Conservation (phyloP, 164 flowering plant genomes). For the Platanus orientalis region DNA sequence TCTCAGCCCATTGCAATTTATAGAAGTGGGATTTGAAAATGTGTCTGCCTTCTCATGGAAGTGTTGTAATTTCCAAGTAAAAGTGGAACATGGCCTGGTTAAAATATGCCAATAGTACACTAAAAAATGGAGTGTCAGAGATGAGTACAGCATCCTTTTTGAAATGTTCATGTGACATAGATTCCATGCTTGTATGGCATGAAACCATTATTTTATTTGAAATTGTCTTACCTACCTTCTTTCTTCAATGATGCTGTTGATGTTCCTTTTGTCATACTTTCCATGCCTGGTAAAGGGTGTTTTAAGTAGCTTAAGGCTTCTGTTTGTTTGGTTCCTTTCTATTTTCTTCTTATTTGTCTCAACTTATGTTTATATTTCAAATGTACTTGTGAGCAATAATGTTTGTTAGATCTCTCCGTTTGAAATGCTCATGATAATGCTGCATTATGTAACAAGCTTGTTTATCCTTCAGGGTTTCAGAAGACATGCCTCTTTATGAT, state of each 20-base stretch:
- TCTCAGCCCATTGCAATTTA: neutral
- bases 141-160: neutral
- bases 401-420: neutral
- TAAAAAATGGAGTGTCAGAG: too few relatives aligned
- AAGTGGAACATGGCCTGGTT: too few relatives aligned
- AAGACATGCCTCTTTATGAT: conserved; percentile 10
- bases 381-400: neutral
- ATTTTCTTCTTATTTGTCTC: neutral
- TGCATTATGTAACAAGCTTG: neutral
- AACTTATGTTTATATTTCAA: neutral
- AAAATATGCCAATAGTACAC: too few relatives aligned
- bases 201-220: too few relatives aligned
- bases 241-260: neutral
- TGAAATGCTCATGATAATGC: neutral
- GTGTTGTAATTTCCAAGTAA: neutral
- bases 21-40: neutral
- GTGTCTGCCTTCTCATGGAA: neutral
- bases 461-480: conserved; percentile 46
- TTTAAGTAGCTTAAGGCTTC: neutral
- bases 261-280: neutral
- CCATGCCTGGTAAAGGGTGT: neutral
- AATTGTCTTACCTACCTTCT: neutral
- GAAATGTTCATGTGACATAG: neutral
- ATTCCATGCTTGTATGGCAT: neutral
- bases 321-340: neutral